phyloP scores from a whole-genome alignment of 306 rosid genomes.

The Castanea mollissima region DNA sequence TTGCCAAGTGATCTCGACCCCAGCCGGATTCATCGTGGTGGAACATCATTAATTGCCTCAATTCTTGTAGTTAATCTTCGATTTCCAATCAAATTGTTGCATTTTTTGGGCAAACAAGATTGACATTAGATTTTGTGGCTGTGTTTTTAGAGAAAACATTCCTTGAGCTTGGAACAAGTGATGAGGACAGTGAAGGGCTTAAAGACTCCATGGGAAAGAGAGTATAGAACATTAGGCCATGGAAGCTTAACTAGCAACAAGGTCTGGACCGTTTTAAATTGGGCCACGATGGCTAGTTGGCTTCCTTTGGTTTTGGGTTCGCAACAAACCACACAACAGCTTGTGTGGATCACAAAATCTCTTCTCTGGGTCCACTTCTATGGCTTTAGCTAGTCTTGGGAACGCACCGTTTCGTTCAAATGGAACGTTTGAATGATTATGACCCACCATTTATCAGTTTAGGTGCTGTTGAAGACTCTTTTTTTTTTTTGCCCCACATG shows the following conservation, averaged over 20 bases:
- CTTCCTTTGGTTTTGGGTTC: conserved; percentile 23
- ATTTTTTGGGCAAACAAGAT: background rate
- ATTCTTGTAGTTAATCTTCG: conserved; percentile 16
- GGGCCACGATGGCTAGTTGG: conserved; percentile 42
- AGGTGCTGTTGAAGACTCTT: no score
- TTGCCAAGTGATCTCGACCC: conserved; percentile 42
- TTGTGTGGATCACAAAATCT: background rate
- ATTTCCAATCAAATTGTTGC: conserved; percentile 1
- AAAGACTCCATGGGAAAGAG: conserved; percentile 43
- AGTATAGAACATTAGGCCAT: background rate
- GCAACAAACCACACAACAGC: conserved; percentile 18
- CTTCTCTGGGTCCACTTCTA: no score
- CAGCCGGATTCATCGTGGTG: conserved; percentile 12
- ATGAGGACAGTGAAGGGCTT: conserved; percentile 9
- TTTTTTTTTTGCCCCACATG: no score
- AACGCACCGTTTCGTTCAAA: background rate
- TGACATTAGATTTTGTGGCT: background rate
- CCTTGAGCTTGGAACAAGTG: background rate
- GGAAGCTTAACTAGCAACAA: background rate
- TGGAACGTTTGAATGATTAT: no score
- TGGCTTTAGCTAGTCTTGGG: no score
- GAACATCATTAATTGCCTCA: conserved; percentile 26
- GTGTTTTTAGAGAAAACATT: conserved; percentile 13
- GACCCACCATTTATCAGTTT: no score
- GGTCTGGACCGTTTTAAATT: conserved; percentile 6